Percentiles rank a stretch among this genome's conserved stretches.
phyloP scores from a whole-genome alignment of 768 basidiomycete genomes.

The Boletus sensibilis region DNA sequence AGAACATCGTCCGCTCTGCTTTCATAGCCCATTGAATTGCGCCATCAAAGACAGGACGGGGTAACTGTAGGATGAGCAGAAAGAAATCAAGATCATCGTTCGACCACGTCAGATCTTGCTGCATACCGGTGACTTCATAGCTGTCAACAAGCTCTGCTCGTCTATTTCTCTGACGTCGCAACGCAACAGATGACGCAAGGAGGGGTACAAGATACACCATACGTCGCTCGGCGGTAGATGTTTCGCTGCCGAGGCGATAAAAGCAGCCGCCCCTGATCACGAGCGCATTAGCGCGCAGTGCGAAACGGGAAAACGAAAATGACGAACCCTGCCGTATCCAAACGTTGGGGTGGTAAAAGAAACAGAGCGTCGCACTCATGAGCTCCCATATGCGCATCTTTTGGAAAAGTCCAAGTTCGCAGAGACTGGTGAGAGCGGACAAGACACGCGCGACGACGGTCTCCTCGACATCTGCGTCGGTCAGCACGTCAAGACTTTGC shows the following conservation, averaged over 20 bases:
- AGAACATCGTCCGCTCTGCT: slow-evolving; percentile 75
- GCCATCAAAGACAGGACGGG: slow-evolving; percentile 79
- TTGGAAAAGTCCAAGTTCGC: slow-evolving; percentile 86
- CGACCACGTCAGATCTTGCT: not conserved
- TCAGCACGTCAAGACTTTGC: slow-evolving; percentile 4
- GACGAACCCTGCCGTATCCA: slow-evolving; percentile 92
- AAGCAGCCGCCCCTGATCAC: slow-evolving; percentile 72
- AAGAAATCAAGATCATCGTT: not conserved
- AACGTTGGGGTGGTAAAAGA: slow-evolving; percentile 91
- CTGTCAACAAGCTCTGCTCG: slow-evolving; percentile 69
- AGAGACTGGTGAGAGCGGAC: slow-evolving; percentile 81
- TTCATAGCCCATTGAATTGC: slow-evolving; percentile 89
- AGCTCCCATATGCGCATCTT: slow-evolving; percentile 98
- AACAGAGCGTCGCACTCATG: slow-evolving; percentile 82
- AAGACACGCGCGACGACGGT: slow-evolving; percentile 90
- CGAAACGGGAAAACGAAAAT: not conserved
- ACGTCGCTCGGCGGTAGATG: slow-evolving; percentile 85
- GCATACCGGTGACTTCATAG: slow-evolving; percentile 77
- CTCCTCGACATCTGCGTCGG: slow-evolving; percentile 84
- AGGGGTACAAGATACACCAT: slow-evolving; percentile 97
- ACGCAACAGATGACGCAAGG: slow-evolving; percentile 79
- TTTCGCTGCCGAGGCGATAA: slow-evolving; percentile 82
- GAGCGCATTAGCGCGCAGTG: not conserved
- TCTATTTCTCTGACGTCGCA: slow-evolving; percentile 77
- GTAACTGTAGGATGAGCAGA: slow-evolving; percentile 35